Conservation (phyloP, 148 eudicot genomes). For the Cornus controversa region DNA sequence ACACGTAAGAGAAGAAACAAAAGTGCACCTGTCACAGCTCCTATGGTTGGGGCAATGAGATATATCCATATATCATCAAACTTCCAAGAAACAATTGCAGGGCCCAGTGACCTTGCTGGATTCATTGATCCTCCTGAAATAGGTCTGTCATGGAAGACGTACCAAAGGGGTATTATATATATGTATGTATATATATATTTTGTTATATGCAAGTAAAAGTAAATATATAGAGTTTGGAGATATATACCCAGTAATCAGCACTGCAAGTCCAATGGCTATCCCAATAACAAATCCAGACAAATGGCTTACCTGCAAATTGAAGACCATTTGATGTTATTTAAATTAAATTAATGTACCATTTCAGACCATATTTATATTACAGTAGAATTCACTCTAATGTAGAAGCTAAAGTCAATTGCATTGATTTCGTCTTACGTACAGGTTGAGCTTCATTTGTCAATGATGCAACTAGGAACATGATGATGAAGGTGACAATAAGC, state of each 20-base stretch:
- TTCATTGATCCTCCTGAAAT: slow-evolving; percentile 90
- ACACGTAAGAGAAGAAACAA: slow-evolving; percentile 51
- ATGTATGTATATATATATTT: no score
- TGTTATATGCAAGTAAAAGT: neutral
- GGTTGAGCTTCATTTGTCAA: slow-evolving; percentile 51
- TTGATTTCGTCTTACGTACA: slow-evolving; percentile 46
- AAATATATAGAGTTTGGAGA: no score
- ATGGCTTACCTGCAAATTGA: slow-evolving; percentile 53
- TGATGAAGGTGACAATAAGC: slow-evolving; percentile 66
- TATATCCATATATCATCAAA: slow-evolving; percentile 71
- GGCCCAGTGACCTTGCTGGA: slow-evolving; percentile 87
- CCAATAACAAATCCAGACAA: slow-evolving; percentile 68
- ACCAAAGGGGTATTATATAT: no score
- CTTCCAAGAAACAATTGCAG: slow-evolving; percentile 68
- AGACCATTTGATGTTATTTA: neutral
- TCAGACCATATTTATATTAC: no score
- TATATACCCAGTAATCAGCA: slow-evolving; percentile 74
- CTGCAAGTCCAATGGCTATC: slow-evolving; percentile 66
- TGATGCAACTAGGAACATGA: slow-evolving; percentile 65
- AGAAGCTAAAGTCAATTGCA: neutral
- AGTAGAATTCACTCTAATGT: no score
- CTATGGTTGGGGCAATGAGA: slow-evolving; percentile 58
- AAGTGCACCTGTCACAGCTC: slow-evolving; percentile 60
- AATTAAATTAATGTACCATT: no score
- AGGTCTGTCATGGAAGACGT: slow-evolving; percentile 45